Conservation (phyloP, 2,329 filamentous ascomycete species). For the Beauveria brongniartii region DNA sequence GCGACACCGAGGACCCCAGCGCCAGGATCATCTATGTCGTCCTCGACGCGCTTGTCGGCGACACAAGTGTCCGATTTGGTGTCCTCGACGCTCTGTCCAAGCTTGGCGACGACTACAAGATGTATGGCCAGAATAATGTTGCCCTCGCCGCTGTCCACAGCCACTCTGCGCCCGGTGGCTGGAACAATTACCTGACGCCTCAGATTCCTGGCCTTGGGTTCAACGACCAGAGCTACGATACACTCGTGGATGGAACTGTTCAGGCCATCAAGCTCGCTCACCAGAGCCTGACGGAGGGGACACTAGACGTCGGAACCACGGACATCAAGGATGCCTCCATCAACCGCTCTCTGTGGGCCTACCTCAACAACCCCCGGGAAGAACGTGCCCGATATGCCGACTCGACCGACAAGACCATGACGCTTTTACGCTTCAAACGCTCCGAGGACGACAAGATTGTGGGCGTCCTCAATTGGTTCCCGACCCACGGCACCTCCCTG, state of each 20-base stretch:
- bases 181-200: constrained; percentile 88
- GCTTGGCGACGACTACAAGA: constrained; percentile 62
- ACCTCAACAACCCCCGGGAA: constrained; percentile 71
- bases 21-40: constrained; percentile 82
- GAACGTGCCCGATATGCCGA: constrained; percentile 62
- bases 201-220: constrained; percentile 87
- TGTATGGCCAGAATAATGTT: constrained; percentile 73
- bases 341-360: constrained; percentile 82
- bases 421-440: constrained; percentile 68
- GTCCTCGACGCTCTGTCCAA: constrained; percentile 65
- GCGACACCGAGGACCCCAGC: constrained; percentile 52
- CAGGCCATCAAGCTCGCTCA: constrained; percentile 78
- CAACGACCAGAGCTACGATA: constrained; percentile 74
- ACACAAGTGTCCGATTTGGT: constrained; percentile 78
- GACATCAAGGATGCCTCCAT: constrained; percentile 71
- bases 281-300: constrained; percentile 34
- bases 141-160: constrained; percentile 90
- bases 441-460: constrained; percentile 66
- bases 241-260: constrained; percentile 79
- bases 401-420: constrained; percentile 53
- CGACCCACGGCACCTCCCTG: constrained; percentile 86
- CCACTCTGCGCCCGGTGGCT: constrained; percentile 83
- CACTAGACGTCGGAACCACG: not conserved
- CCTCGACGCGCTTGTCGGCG: constrained; percentile 77
- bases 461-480: constrained; percentile 82